Percentiles rank a stretch among this genome's conserved stretches.
Evolutionary conservation across 2,329 filamentous ascomycete genomes (phyloP).

Genomic region (Colletotrichum euphorbiae): DNA sequence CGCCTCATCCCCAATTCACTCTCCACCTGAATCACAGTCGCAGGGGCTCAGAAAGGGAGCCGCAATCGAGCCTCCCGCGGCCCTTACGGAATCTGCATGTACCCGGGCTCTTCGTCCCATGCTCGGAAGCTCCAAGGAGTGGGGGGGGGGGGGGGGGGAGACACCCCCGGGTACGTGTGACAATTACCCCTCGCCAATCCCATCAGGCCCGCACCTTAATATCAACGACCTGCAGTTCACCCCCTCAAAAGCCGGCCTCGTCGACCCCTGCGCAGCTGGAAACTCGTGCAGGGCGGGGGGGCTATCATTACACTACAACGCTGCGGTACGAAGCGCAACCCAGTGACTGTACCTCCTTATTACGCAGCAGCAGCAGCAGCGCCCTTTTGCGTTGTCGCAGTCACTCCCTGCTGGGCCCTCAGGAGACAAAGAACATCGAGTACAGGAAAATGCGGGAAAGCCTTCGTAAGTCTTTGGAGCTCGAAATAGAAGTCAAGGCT

Average conservation of each 20-base stretch:
- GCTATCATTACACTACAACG: conserved; percentile 6
- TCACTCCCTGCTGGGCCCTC: neutral
- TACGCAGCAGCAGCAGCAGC: no score
- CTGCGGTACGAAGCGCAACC: neutral
- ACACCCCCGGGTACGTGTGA: no score
- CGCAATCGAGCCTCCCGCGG: conserved; percentile 8
- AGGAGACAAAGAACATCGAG: conserved; percentile 1
- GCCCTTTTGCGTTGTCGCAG: conserved; percentile 1
- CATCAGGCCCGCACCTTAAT: conserved; percentile 28
- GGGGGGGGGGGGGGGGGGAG: no score
- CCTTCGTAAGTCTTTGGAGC: neutral
- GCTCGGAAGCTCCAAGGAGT: no score
- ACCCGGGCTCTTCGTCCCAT: no score
- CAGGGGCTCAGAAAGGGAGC: conserved; percentile 23
- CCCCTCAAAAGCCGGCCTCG: conserved; percentile 13
- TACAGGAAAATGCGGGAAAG: conserved; percentile 11
- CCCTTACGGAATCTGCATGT: neutral
- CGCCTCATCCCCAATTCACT: neutral
- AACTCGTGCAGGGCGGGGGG: conserved; percentile 22
- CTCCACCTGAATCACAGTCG: conserved; percentile 8
- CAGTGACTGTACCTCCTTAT: neutral
- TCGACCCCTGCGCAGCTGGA: conserved; percentile 34
- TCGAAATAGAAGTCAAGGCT: conserved; percentile 13
- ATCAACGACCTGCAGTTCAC: conserved; percentile 30
- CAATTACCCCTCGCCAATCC: conserved; percentile 9